Evolutionary conservation across 257 asterid genomes (phyloP).

Genomic region (Nicotiana knightiana): DNA sequence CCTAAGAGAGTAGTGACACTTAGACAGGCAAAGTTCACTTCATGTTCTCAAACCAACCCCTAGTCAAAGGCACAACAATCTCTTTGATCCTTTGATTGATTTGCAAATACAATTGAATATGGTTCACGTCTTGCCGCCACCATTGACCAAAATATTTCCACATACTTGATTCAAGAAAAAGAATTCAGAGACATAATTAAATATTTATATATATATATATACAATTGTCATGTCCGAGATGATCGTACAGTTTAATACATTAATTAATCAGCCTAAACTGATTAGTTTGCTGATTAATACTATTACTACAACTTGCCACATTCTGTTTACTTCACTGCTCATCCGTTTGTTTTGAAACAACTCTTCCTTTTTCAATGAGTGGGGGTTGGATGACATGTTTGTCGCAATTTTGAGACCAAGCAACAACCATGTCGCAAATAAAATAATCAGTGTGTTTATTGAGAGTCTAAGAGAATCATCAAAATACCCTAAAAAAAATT

Average conservation of each 20-base stretch:
- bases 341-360: background rate
- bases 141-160: background rate
- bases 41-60: background rate
- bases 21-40: background rate
- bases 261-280: background rate
- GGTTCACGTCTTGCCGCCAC: background rate
- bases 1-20: background rate
- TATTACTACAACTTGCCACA: background rate
- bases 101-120: background rate
- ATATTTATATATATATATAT: background rate
- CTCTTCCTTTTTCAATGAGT: no score
- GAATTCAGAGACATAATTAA: background rate
- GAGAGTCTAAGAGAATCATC: slow-evolving; percentile 11
- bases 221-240: background rate
- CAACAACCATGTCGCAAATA: background rate
- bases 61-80: background rate
- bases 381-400: slow-evolving; percentile 7
- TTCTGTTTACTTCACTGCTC: background rate
- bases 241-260: background rate
- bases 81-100: background rate
- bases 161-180: background rate
- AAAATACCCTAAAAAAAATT: background rate
- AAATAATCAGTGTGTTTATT: background rate
- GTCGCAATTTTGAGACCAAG: slow-evolving; percentile 10
- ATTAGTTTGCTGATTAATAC: background rate